Base-by-base conservation (phyloP, 805 yeast species). In the Candida rishiriensis region DNA sequence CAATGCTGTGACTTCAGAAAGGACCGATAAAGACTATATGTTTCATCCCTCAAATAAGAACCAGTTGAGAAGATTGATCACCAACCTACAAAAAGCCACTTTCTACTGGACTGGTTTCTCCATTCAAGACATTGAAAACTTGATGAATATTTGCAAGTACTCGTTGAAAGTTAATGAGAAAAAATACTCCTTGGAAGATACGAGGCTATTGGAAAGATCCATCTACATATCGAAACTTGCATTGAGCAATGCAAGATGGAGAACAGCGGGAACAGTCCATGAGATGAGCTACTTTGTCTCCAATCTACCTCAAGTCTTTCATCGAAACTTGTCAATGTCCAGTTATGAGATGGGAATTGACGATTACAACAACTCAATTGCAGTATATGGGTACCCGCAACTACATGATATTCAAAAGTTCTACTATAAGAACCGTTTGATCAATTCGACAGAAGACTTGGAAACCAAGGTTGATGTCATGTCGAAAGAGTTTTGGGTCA, bases 101-200 rank as follows among this genome's bases (percentile, higher is more conserved):
- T 82, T 83, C 57, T 80, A 79, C 53, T 83, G 90, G 90, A 79
- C 87, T 1, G 89, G 88, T 0, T 83, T 83, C 55, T 70, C 82
- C 11, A 69, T 71, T 21, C 70, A 68, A 35, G 88, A 83, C 60
- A 67, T 83, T 28, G 76, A 76, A 39, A 66, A 73, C 17, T 66
- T 83, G 59, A 56, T 76, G 2, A 62, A 65, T 17, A 73, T 83
- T 28, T 73, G 83, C 40, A 62, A 68, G 13, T 60, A 63, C 17
- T 72, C 79, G 7, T 47, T 79, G 31, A 66, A 71, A 14, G 52
- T 56, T 12, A 59, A 60, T 26, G 55, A 55, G 29, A 64, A 64
- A 0, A 46, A 52, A 1, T 76, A 74, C 51, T 50, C 60, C 3
- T 44, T 40, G 0, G 46, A 49, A 1, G 88, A 83, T 57, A 44